Percentiles rank a stretch among this genome's conserved stretches.
phyloP scores from a whole-genome alignment of 202 grass and related monocot genomes.

The Tripidium arundinaceum region DNA sequence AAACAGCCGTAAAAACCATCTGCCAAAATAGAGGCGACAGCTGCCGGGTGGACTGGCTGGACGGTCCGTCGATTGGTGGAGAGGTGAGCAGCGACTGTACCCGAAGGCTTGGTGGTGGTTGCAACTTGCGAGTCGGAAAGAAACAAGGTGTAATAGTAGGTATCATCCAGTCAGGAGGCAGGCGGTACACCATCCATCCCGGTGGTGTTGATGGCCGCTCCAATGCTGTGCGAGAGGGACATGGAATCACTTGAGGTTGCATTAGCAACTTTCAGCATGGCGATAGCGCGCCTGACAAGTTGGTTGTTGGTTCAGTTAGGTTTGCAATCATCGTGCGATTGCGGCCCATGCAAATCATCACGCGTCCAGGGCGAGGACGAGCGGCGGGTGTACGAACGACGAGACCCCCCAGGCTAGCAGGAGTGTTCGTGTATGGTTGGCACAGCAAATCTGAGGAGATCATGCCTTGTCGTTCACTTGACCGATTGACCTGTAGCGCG shows the following conservation, averaged over 20 bases:
- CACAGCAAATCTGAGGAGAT: constrained; percentile 22
- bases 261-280: not conserved
- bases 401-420: not conserved
- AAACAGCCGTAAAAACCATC: too few relatives aligned
- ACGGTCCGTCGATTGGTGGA: constrained; percentile 22
- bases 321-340: constrained; percentile 11
- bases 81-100: constrained; percentile 26
- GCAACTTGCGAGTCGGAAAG: constrained; percentile 5
- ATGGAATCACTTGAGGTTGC: not conserved
- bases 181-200: too few relatives aligned
- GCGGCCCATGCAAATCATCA: not conserved
- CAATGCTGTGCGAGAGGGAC: not conserved
- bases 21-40: too few relatives aligned
- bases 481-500: not conserved
- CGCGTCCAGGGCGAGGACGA: not conserved
- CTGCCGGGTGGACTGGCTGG: not conserved
- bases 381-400: constrained; percentile 4
- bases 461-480: not conserved
- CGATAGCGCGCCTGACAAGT: not conserved
- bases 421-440: not conserved
- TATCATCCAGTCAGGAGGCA: too few relatives aligned
- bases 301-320: constrained; percentile 19
- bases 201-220: not conserved
- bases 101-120: not conserved
- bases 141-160: too few relatives aligned